Evolutionary conservation across 2,329 filamentous ascomycete species (phyloP).

Genomic region (Stenocarpella maydis): DNA sequence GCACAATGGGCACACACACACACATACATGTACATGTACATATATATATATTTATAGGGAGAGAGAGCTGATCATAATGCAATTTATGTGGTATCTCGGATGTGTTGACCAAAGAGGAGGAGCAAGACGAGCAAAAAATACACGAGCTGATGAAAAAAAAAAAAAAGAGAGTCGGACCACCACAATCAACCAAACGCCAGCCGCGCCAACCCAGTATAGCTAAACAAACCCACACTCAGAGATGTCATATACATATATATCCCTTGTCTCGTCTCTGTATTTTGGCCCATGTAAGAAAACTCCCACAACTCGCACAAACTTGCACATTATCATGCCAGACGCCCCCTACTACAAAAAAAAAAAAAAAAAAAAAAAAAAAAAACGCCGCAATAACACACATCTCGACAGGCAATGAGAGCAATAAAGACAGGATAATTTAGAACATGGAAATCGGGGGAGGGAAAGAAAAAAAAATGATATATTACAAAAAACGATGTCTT

Average conservation of each 20-base stretch:
- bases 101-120: not conserved
- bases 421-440: not conserved
- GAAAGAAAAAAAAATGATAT: not conserved
- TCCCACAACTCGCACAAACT: conserved; percentile 8
- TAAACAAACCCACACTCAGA: not conserved
- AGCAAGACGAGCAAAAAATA: no score
- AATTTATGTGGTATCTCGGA: conserved; percentile 27
- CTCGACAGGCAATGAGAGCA: not conserved
- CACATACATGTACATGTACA: no score
- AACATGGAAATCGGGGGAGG: no score
- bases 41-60: no score
- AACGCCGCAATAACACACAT: not conserved
- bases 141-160: no score
- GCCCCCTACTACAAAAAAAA: no score
- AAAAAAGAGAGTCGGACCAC: not conserved
- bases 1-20: no score
- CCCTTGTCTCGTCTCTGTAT: not conserved
- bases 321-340: no score
- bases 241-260: no score
- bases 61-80: conserved; percentile 2
- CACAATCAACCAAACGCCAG: not conserved
- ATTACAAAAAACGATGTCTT: no score
- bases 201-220: not conserved
- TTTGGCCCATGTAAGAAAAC: not conserved
- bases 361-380: no score